Evolutionary conservation across 306 rosid genomes (phyloP).

Genomic region (Ziziphus jujuba): DNA sequence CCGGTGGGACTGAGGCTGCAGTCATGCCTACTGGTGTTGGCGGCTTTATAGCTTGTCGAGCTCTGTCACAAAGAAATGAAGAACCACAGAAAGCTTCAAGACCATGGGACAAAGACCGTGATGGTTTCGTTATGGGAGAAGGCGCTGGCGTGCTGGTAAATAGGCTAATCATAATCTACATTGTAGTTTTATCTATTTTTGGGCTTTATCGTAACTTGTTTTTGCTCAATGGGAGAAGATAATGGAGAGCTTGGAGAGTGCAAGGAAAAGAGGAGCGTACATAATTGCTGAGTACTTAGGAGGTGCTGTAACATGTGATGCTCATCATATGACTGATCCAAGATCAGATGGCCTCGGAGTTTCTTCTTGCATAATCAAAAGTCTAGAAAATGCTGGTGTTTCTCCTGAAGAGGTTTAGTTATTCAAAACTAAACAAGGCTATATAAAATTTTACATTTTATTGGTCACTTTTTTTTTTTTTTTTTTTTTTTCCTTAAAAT

Average conservation of each 20-base stretch:
- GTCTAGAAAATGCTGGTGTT: conserved; percentile 67
- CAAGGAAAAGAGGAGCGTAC: conserved; percentile 58
- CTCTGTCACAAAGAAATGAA: conserved; percentile 66
- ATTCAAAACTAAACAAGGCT: neutral
- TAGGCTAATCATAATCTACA: neutral
- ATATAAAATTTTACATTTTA: neutral
- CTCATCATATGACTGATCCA: conserved; percentile 80
- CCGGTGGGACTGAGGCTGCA: conserved; percentile 69
- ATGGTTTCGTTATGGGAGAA: conserved; percentile 78
- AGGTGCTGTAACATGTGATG: conserved; percentile 69
- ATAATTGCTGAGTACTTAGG: conserved; percentile 71
- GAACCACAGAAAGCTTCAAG: conserved; percentile 67
- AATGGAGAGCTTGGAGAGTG: conserved; percentile 78
- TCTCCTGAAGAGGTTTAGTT: conserved; percentile 63
- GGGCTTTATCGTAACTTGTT: neutral
- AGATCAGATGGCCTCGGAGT: conserved; percentile 74
- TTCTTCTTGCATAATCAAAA: conserved; percentile 58
- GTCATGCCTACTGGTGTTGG: conserved; percentile 53
- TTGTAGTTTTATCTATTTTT: neutral
- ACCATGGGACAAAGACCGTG: conserved; percentile 79
- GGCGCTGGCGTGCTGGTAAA: conserved; percentile 72
- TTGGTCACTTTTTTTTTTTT: neutral
- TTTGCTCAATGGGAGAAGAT: conserved; percentile 29
- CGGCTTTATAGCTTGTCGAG: conserved; percentile 74
- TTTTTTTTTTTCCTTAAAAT: too few relatives aligned